Conservation (phyloP, 1,284 basidiomycete species). For the Athelia sp. region DNA sequence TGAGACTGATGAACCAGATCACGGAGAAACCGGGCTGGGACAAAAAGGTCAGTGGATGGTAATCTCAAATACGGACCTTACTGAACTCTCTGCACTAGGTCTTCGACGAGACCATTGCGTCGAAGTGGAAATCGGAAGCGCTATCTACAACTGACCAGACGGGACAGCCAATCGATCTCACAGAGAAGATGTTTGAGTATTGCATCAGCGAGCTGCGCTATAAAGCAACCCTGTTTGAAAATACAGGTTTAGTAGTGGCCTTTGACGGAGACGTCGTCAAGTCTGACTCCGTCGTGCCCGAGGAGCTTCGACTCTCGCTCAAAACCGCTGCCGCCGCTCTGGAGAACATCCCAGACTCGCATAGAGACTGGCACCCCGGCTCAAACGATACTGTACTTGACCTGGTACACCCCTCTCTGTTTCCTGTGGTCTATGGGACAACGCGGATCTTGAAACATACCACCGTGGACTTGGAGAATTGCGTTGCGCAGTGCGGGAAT, state of each 20-base stretch:
- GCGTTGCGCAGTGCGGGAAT: neutral
- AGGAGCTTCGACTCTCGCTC: constrained; percentile 11
- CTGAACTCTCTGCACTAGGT: neutral
- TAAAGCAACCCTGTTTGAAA: neutral
- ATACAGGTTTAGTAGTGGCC: neutral
- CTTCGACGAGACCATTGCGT: neutral
- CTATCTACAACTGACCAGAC: neutral
- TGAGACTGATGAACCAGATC: neutral
- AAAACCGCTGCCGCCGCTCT: constrained; percentile 21
- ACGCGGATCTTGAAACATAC: neutral
- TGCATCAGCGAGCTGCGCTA: neutral
- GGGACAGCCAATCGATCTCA: neutral
- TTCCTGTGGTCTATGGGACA: constrained; percentile 31
- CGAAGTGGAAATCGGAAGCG: neutral
- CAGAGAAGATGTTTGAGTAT: neutral
- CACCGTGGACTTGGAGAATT: constrained; percentile 11
- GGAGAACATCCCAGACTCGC: constrained; percentile 30
- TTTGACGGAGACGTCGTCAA: constrained; percentile 1
- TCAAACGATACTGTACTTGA: constrained; percentile 38
- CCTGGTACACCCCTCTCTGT: constrained; percentile 39
- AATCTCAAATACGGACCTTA: neutral
- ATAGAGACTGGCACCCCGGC: constrained; percentile 43
- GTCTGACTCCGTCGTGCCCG: constrained; percentile 15
- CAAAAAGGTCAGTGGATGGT: neutral
- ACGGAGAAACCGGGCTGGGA: neutral